Conservation (phyloP, 371 early-diverging fungal genomes). For the Mucor irregularis region DNA sequence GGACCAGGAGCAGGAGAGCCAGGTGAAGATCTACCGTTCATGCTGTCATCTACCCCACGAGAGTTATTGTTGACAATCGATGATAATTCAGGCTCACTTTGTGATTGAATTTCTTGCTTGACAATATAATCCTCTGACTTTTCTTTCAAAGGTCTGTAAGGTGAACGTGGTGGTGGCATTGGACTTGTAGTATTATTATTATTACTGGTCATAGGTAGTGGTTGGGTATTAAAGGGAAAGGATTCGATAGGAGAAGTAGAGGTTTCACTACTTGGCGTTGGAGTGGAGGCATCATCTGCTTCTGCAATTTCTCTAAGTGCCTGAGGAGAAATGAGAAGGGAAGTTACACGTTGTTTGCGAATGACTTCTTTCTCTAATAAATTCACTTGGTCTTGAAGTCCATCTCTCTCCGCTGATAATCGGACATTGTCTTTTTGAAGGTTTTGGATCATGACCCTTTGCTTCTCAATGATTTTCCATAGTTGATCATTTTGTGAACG, state of each 20-base stretch:
- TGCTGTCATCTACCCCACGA: background rate
- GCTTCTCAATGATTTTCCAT: conserved; percentile 90
- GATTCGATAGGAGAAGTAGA: conserved; percentile 18
- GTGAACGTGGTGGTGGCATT: conserved; percentile 36
- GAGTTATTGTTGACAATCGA: background rate
- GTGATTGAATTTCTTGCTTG: background rate
- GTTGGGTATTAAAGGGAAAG: background rate
- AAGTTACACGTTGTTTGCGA: conserved; percentile 25
- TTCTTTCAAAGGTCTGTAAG: conserved; percentile 30
- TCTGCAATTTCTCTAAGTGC: conserved; percentile 29
- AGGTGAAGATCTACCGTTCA: conserved; percentile 24
- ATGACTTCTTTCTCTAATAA: conserved; percentile 28
- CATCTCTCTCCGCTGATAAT: conserved; percentile 57
- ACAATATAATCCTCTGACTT: conserved; percentile 3
- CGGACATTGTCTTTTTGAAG: conserved; percentile 60
- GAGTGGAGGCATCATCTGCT: conserved; percentile 19
- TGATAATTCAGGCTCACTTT: conserved; percentile 3
- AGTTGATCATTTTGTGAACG: conserved; percentile 80
- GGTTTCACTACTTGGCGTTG: conserved; percentile 21
- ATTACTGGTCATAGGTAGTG: no score
- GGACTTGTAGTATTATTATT: conserved; percentile 4
- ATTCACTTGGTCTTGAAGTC: conserved; percentile 41
- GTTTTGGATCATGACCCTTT: conserved; percentile 80
- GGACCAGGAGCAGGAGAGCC: conserved; percentile 23
- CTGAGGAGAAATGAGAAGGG: conserved; percentile 35